Evolutionary conservation across 179 eudicot genomes (phyloP).

Genomic region (Heliamphora pulchella): DNA sequence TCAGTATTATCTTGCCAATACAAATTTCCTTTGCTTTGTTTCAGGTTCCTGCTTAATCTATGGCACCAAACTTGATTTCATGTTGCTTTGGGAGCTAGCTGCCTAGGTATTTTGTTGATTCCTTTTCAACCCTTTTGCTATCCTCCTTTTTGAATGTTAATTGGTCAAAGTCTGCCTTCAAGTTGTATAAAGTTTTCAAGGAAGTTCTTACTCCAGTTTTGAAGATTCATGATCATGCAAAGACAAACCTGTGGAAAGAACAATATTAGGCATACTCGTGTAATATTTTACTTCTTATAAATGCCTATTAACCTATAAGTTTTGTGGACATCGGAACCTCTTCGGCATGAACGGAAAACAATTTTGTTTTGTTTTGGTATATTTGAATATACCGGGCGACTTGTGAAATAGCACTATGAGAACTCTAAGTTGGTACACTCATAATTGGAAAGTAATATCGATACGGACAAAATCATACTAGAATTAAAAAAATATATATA

Average conservation of each 20-base stretch:
- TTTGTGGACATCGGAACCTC: background rate
- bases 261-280: background rate
- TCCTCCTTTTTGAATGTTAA: background rate
- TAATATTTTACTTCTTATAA: background rate
- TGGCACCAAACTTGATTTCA: background rate
- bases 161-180: background rate
- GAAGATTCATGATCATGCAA: background rate
- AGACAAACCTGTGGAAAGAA: background rate
- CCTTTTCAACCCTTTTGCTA: background rate
- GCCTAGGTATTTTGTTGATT: background rate
- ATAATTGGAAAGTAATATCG: too few relatives aligned
- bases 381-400: too few relatives aligned
- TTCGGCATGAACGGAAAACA: background rate
- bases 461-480: too few relatives aligned
- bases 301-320: too few relatives aligned
- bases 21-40: slow-evolving; percentile 4
- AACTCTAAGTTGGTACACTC: too few relatives aligned
- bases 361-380: too few relatives aligned
- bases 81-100: background rate
- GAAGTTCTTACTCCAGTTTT: background rate
- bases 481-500: too few relatives aligned
- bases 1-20: background rate
- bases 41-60: slow-evolving; percentile 13
- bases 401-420: too few relatives aligned
- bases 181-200: background rate